These are phyloP conservation scores for Fomitopsis palustris DNA, from an alignment of 1,284 basidiomycete genomes.

Conservation along the genomic window DNA sequence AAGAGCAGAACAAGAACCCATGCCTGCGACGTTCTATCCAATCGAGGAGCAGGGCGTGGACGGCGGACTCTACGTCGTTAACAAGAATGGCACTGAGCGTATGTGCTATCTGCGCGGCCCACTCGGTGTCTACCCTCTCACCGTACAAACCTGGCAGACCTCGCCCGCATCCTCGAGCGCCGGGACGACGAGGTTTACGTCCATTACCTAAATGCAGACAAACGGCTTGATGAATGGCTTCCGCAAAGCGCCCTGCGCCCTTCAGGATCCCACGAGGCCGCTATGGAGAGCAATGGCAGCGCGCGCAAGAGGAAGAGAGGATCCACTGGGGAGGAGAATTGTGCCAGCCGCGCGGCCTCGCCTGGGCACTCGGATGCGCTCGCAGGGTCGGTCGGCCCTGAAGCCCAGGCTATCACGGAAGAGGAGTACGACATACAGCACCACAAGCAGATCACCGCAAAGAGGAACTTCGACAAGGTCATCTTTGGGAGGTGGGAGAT, in stretches of 20 bases:
- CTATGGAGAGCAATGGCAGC: slow-evolving; percentile 13
- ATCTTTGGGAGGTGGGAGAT: slow-evolving; percentile 75
- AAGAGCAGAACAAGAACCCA: slow-evolving; percentile 9
- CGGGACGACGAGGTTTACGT: slow-evolving; percentile 54
- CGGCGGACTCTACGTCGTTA: slow-evolving; percentile 22
- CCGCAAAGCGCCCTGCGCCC: slow-evolving; percentile 37
- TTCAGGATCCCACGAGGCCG: slow-evolving; percentile 19
- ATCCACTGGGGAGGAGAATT: slow-evolving; percentile 10
- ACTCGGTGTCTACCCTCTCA: slow-evolving; percentile 8
- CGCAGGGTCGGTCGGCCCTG: slow-evolving; percentile 12
- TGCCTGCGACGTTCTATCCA: slow-evolving; percentile 24
- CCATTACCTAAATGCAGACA: slow-evolving; percentile 68
- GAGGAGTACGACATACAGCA: slow-evolving; percentile 67
- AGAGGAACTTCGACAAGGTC: slow-evolving; percentile 75
- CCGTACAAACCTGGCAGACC: slow-evolving; percentile 31
- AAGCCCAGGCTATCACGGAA: slow-evolving; percentile 44
- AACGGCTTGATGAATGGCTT: slow-evolving; percentile 78
- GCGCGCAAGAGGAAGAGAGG: slow-evolving; percentile 30
- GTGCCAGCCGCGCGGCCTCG: slow-evolving; percentile 10
- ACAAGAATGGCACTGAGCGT: slow-evolving; percentile 48
- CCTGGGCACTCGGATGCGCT: slow-evolving; percentile 10
- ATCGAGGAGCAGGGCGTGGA: slow-evolving; percentile 17
- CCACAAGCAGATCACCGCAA: slow-evolving; percentile 62
- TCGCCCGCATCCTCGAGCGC: slow-evolving; percentile 47
- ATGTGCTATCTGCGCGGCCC: slow-evolving; percentile 15